Conservation (phyloP, 352 stramenopile genomes). For the Pythium pyrilobum region DNA sequence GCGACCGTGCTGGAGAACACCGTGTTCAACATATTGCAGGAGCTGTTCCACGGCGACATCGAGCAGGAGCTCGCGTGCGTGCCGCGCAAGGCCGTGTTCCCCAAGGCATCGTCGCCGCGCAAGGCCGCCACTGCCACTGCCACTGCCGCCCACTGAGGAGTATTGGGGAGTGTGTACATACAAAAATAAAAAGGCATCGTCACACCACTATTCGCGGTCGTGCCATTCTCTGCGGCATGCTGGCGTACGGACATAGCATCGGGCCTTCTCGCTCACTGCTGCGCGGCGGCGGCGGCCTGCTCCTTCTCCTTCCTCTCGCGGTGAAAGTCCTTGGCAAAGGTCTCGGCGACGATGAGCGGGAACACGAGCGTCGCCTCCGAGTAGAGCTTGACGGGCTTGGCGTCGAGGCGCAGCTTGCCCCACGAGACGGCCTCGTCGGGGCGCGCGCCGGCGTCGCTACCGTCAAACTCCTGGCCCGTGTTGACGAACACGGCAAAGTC, state of each 20-base stretch:
- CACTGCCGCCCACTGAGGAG: not conserved
- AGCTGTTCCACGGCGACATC: slow-evolving; percentile 75
- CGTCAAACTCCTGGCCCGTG: slow-evolving; percentile 98
- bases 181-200: not conserved
- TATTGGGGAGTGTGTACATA: not conserved
- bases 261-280: no score
- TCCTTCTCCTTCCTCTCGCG: slow-evolving; percentile 32
- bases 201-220: not conserved
- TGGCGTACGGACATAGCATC: no score
- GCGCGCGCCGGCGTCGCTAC: slow-evolving; percentile 95
- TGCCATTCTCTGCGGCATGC: no score
- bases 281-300: not conserved
- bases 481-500: slow-evolving; percentile 99
- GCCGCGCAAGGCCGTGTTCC: slow-evolving; percentile 53
- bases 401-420: slow-evolving; percentile 96
- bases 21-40: slow-evolving; percentile 75
- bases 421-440: slow-evolving; percentile 99
- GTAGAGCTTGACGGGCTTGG: slow-evolving; percentile 96
- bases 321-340: slow-evolving; percentile 96
- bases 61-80: slow-evolving; percentile 65
- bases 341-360: slow-evolving; percentile 98
- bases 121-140: slow-evolving; percentile 1
- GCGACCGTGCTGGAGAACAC: slow-evolving; percentile 69
- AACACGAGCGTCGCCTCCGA: slow-evolving; percentile 98
- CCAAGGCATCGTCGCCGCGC: slow-evolving; percentile 17